These are phyloP conservation scores for Margaritispora aquatica DNA, from an alignment of 495 filamentous ascomycete species.

Conservation along the genomic window DNA sequence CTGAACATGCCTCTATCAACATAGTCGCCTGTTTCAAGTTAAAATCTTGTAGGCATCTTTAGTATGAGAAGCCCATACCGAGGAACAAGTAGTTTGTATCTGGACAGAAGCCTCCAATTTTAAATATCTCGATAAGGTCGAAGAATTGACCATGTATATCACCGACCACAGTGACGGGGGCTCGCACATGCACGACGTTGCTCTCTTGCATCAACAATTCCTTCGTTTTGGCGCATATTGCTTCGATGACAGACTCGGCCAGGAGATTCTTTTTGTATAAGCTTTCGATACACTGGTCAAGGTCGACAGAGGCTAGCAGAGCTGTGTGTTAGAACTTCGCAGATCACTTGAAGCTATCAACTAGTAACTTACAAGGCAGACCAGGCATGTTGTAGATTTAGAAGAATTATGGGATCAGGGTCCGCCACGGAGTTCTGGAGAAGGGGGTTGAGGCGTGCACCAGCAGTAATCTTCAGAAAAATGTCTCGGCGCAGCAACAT, in stretches of 20 bases:
- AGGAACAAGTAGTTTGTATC: conserved; percentile 98
- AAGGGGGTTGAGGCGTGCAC: conserved; percentile 14
- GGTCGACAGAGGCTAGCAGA: conserved; percentile 78
- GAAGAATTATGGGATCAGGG: neutral
- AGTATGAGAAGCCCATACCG: conserved; percentile 45
- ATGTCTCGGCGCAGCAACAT: conserved; percentile 22
- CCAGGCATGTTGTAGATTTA: conserved; percentile 65
- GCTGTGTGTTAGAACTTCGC: neutral
- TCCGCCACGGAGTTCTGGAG: conserved; percentile 8
- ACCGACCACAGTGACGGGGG: conserved; percentile 96
- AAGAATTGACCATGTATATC: conserved; percentile 99
- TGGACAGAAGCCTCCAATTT: conserved; percentile 92
- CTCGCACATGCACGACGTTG: conserved; percentile 95
- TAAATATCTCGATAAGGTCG: conserved; percentile 98
- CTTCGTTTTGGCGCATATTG: conserved; percentile 98
- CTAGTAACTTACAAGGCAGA: conserved; percentile 62
- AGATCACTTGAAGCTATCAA: conserved; percentile 6
- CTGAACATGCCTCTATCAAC: conserved; percentile 96
- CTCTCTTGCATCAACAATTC: conserved; percentile 99
- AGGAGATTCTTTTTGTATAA: conserved; percentile 95
- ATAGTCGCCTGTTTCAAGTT: conserved; percentile 66
- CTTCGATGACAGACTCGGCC: conserved; percentile 96
- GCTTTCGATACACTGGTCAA: conserved; percentile 94
- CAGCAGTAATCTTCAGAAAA: conserved; percentile 12
- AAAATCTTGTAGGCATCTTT: neutral